Percentiles rank a stretch among this genome's conserved stretches.
Evolutionary conservation across 2,329 filamentous ascomycete genomes (phyloP).

Genomic region (Monascus ruber): DNA sequence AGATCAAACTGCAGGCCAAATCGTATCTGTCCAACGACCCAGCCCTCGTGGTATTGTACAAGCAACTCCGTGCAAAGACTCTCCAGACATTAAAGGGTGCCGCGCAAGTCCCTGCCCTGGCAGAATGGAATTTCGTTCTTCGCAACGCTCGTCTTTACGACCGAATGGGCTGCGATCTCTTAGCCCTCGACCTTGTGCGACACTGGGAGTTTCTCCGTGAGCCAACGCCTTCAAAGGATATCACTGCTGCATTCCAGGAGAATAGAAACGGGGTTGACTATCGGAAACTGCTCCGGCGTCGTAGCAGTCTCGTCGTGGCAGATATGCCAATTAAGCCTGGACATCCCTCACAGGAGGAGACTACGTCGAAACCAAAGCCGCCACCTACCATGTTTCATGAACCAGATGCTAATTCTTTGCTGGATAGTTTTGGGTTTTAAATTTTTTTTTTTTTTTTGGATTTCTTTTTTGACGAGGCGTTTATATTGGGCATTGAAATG

Average conservation of each 20-base stretch:
- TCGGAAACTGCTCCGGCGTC: conserved; percentile 55
- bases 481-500: neutral
- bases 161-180: conserved; percentile 84
- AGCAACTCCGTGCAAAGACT: conserved; percentile 69
- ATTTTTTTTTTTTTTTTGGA: conserved; percentile 4
- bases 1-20: conserved; percentile 51
- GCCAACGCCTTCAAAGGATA: conserved; percentile 6
- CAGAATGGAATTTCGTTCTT: conserved; percentile 81
- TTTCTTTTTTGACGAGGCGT: neutral
- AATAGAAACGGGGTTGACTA: conserved; percentile 41
- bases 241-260: conserved; percentile 9
- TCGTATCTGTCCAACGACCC: conserved; percentile 85
- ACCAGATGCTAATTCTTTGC: conserved; percentile 74
- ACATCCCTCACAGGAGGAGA: conserved; percentile 18
- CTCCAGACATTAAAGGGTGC: conserved; percentile 77
- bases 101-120: conserved; percentile 62
- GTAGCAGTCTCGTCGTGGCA: conserved; percentile 69
- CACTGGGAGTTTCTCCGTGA: conserved; percentile 40
- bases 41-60: conserved; percentile 74
- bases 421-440: conserved; percentile 89
- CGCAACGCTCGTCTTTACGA: conserved; percentile 76
- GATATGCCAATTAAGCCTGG: conserved; percentile 45
- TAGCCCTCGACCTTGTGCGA: conserved; percentile 65
- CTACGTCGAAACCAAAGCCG: conserved; percentile 39
- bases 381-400: conserved; percentile 76